Evolutionary conservation across 1,284 basidiomycete genomes (phyloP).

Genomic region (Heterobasidion occidentale): DNA sequence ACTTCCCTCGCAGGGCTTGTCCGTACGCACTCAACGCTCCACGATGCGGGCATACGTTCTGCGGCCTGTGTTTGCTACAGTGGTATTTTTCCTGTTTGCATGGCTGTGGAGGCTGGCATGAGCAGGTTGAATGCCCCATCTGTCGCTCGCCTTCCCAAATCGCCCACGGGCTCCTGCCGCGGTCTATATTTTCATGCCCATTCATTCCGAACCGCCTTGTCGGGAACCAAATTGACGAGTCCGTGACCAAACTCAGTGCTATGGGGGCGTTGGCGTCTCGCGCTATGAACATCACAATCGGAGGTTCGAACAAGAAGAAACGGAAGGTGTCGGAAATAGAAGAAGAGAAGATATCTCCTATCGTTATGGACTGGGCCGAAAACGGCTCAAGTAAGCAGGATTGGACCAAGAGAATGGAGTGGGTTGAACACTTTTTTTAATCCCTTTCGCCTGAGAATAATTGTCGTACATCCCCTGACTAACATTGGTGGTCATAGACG

Average conservation of each 20-base stretch:
- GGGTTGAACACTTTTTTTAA: background rate
- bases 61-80: slow-evolving; percentile 53
- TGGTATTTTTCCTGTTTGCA: slow-evolving; percentile 62
- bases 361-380: slow-evolving; percentile 18
- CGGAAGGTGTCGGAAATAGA: background rate
- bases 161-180: slow-evolving; percentile 41
- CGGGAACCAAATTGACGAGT: slow-evolving; percentile 37
- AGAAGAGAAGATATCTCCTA: background rate
- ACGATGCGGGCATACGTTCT: slow-evolving; percentile 59
- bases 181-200: slow-evolving; percentile 42
- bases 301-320: background rate
- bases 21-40: slow-evolving; percentile 50
- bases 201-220: slow-evolving; percentile 51
- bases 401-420: background rate
- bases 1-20: slow-evolving; percentile 32
- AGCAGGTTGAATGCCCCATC: slow-evolving; percentile 56
- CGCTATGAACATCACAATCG: background rate
- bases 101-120: slow-evolving; percentile 57
- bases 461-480: background rate
- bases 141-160: slow-evolving; percentile 46
- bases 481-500: slow-evolving; percentile 5
- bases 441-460: background rate
- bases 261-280: background rate
- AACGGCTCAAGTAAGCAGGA: slow-evolving; percentile 8
- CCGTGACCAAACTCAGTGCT: slow-evolving; percentile 34